These are phyloP conservation scores for Gentiana dahurica DNA, from an alignment of 257 asterid genomes.

Conservation along the genomic window DNA sequence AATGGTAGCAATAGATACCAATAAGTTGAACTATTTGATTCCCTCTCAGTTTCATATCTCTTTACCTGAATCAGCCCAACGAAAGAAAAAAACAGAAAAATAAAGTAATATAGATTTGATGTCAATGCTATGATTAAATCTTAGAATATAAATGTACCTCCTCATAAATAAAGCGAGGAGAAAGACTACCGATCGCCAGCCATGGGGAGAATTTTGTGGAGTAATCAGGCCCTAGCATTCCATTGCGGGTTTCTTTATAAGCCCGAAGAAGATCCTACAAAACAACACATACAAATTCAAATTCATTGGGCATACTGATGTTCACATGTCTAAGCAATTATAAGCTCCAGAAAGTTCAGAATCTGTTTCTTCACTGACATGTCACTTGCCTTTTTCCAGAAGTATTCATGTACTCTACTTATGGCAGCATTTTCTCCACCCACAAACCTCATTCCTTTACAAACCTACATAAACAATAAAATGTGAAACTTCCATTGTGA, in stretches of 20 bases:
- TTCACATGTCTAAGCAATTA: not conserved
- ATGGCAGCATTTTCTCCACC: constrained; percentile 95
- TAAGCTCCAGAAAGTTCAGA: not conserved
- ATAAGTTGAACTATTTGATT: constrained; percentile 76
- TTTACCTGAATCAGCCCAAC: constrained; percentile 51
- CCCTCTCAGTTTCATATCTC: constrained; percentile 76
- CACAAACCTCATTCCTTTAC: constrained; percentile 67
- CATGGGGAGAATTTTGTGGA: constrained; percentile 92
- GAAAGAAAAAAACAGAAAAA: constrained; percentile 8
- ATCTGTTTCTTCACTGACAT: too few species aligned
- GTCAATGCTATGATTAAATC: not conserved
- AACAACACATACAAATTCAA: not conserved
- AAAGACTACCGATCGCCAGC: constrained; percentile 92
- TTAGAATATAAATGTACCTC: constrained; percentile 40
- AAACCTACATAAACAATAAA: constrained; percentile 33
- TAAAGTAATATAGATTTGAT: not conserved
- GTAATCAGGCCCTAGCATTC: constrained; percentile 88
- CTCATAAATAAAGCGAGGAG: constrained; percentile 77
- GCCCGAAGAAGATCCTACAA: constrained; percentile 56
- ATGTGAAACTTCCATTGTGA: constrained; percentile 1
- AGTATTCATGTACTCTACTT: constrained; percentile 73
- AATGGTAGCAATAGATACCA: constrained; percentile 35
- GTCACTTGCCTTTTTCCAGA: constrained; percentile 76
- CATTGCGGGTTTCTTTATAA: constrained; percentile 86
- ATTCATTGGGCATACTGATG: not conserved